A percentile compares a stretch with the other conserved stretches of the same genome.
phyloP scores from a whole-genome alignment of 116 monocot genomes.

The Posidonia oceanica region DNA sequence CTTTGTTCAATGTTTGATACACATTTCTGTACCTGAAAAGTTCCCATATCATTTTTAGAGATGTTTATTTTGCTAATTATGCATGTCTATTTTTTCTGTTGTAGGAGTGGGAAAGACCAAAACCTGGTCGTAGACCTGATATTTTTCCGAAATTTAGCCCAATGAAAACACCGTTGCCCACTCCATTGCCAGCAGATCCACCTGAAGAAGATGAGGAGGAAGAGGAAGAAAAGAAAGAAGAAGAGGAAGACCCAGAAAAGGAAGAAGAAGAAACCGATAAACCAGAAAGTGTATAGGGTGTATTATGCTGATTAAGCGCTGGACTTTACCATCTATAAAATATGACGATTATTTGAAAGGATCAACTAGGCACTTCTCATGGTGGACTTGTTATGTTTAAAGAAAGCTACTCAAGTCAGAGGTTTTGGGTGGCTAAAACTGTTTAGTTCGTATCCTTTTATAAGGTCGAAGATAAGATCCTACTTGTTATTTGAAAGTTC shows the following conservation, averaged over 20 bases:
- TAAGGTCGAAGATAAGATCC: too few relatives aligned
- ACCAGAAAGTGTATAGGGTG: background rate
- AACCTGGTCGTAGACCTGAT: conserved; percentile 64
- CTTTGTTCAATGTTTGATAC: background rate
- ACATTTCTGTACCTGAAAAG: background rate
- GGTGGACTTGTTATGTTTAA: too few relatives aligned
- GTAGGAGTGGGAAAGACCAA: conserved; percentile 75
- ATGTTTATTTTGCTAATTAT: background rate
- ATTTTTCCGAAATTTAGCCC: conserved; percentile 69
- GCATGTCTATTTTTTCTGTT: background rate
- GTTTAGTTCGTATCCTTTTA: too few relatives aligned
- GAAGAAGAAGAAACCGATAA: conserved; percentile 7
- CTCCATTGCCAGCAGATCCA: conserved; percentile 56
- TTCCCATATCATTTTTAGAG: background rate
- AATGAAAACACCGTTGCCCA: conserved; percentile 70
- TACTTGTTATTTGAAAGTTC: too few relatives aligned
- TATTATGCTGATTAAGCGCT: background rate
- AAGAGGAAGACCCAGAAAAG: conserved; percentile 34
- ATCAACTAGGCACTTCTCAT: background rate
- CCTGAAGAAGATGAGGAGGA: conserved; percentile 64
- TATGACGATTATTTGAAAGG: background rate
- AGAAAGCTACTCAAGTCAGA: too few relatives aligned
- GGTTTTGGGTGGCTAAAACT: too few relatives aligned
- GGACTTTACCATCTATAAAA: background rate
- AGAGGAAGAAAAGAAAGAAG: conserved; percentile 52